Base-by-base conservation (phyloP, 2,329 filamentous ascomycete genomes). In the Cadophora sp. region DNA sequence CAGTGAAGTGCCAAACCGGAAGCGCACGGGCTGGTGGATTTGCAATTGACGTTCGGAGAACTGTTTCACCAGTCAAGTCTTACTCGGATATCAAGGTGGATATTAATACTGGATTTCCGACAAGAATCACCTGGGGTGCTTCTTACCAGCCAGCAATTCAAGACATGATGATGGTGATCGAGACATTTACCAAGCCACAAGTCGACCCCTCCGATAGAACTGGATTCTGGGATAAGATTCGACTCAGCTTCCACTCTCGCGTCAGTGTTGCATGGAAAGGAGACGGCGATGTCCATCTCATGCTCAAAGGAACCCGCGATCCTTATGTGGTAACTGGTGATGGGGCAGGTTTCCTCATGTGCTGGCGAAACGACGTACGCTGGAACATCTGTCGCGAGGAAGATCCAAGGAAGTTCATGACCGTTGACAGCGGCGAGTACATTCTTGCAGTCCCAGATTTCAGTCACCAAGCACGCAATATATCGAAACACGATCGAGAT, bases 91-190 rank as follows among this genome's bases (percentile, higher is more conserved):
- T 97, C 79, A 88, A 87, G 40, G 86, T 99, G 74, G 92, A 97
- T 71, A 94, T 99, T 79, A 97, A 98, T 79, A 97, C 95, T 1
- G 92, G 91, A 64, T 88, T 95, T 68, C 93, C 97, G 1, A 99
- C 96, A 0, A 89, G 92, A 55, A 95, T 99, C 64, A 97, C 95
- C 0, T 99, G 96, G 97, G 94, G 94, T 8, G 94, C 96, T 56
- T 97, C 94, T 1, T 99, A 98, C 76, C 97, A 99, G 77, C 96
- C 97, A 31, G 95, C 95, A 1, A 95, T 99, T 60, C 96, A 99
- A 79, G 97, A 99, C 77, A 97, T 98, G 92, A 99, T 99, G 96
- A 97, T 98, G 87, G 94, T 94, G 29, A 92, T 99, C 69, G 96
- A 99, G 80, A 95, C 92, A 2, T 98, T 99, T 78, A 97, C 95